These are phyloP conservation scores for Petunia secreta DNA, from an alignment of 257 asterid genomes.

Conservation along the genomic window DNA sequence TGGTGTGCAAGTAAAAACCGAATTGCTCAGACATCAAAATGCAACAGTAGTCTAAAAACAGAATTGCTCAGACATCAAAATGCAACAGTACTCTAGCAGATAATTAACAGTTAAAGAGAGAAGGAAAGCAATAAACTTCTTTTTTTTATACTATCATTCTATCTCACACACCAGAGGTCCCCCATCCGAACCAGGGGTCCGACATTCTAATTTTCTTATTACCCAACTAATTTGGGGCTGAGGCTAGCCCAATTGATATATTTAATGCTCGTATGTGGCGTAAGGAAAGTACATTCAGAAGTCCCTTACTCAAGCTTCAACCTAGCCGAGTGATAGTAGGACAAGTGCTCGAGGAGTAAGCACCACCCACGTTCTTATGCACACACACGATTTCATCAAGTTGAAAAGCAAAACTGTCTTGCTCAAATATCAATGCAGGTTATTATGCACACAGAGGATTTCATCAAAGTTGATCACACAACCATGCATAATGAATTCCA, in stretches of 20 bases:
- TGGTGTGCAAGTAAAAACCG: slow-evolving; percentile 18
- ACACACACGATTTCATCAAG: too few species aligned
- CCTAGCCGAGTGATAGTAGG: background rate
- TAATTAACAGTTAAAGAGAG: slow-evolving; percentile 7
- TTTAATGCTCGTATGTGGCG: background rate
- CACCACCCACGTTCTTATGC: background rate
- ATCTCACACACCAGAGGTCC: background rate
- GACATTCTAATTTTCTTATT: slow-evolving; percentile 8
- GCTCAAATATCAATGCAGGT: too few species aligned
- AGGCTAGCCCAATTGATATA: background rate
- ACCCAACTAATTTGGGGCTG: slow-evolving; percentile 2
- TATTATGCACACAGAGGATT: background rate
- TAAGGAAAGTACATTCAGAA: background rate
- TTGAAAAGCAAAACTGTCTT: too few species aligned
- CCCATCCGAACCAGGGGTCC: background rate
- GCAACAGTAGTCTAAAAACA: slow-evolving; percentile 1
- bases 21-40: slow-evolving; percentile 23
- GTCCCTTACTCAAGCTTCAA: background rate
- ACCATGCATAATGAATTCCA: background rate
- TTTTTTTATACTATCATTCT: background rate
- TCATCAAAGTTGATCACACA: background rate
- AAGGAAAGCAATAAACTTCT: background rate
- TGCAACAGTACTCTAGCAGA: background rate
- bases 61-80: slow-evolving; percentile 24
- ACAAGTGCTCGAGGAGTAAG: background rate